These are phyloP conservation scores for Microbotryum saponariae DNA, from an alignment of 1,284 basidiomycete species.

Conservation along the genomic window DNA sequence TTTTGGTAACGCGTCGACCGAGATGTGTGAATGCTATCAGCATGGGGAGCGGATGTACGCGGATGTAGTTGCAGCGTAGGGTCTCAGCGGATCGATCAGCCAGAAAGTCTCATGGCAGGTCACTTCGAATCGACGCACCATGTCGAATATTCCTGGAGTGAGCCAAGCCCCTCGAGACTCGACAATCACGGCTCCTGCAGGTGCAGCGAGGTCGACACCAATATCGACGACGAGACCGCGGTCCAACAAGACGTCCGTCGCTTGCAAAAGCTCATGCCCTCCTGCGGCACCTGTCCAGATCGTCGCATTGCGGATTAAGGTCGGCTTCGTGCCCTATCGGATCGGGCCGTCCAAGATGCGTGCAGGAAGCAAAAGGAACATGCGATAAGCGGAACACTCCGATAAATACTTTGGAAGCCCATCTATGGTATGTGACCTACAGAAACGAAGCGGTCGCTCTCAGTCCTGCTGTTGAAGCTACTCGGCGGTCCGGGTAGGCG, in stretches of 20 bases:
- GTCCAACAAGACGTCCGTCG: slow-evolving; percentile 43
- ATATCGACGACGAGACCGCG: slow-evolving; percentile 46
- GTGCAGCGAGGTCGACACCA: slow-evolving; percentile 25
- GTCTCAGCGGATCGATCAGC: slow-evolving; percentile 39
- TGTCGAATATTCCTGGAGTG: slow-evolving; percentile 42
- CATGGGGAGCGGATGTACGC: slow-evolving; percentile 35
- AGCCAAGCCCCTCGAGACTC: slow-evolving; percentile 46
- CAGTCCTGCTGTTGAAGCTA: neutral
- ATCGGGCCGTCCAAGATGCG: neutral
- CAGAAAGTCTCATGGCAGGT: neutral
- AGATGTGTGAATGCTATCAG: slow-evolving; percentile 73
- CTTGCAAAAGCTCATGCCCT: slow-evolving; percentile 56
- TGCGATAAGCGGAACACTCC: neutral
- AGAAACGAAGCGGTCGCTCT: slow-evolving; percentile 6
- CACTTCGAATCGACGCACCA: neutral
- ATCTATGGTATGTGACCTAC: neutral
- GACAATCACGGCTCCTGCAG: slow-evolving; percentile 35
- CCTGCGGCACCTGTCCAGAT: slow-evolving; percentile 69
- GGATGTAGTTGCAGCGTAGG: too few species aligned
- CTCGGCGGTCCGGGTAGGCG: too few species aligned
- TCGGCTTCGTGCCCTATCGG: slow-evolving; percentile 7
- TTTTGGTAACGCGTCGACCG: slow-evolving; percentile 56
- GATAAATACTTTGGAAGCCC: too few species aligned
- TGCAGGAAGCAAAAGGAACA: neutral
- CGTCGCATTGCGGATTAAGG: slow-evolving; percentile 62